Evolutionary conservation across 306 rosid species (phyloP).

Genomic region (Prunus dulcis): DNA sequence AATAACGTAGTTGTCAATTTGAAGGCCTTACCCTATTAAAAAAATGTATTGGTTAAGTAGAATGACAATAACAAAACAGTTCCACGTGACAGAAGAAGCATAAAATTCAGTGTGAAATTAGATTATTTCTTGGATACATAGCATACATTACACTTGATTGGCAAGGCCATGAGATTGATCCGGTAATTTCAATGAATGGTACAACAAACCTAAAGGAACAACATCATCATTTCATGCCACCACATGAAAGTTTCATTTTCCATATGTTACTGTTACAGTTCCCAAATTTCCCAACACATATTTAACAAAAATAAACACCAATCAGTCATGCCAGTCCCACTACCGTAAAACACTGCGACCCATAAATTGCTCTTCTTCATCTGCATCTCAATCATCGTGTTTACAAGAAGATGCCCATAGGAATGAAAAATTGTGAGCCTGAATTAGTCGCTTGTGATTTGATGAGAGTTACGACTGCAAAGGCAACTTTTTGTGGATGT

Average conservation of each 20-base stretch:
- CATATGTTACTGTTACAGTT: conserved; percentile 28
- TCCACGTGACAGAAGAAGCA: background rate
- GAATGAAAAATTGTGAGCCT: conserved; percentile 25
- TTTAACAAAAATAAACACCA: conserved; percentile 24
- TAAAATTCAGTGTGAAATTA: background rate
- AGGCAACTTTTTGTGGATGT: conserved; percentile 20
- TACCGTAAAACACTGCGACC: conserved; percentile 6
- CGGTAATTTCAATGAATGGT: conserved; percentile 13
- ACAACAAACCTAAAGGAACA: conserved; percentile 14
- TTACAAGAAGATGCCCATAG: conserved; percentile 21
- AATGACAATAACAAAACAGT: background rate
- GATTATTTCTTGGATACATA: background rate
- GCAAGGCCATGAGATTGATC: background rate
- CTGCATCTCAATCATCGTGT: background rate
- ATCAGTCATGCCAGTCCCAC: conserved; percentile 24
- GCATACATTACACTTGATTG: conserved; percentile 13
- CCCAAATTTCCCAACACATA: conserved; percentile 14
- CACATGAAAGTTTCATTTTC: conserved; percentile 28
- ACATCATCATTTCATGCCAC: conserved; percentile 6
- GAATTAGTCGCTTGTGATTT: conserved; percentile 33
- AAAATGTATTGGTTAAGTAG: too few species aligned
- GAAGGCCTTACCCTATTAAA: too few species aligned
- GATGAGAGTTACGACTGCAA: conserved; percentile 33
- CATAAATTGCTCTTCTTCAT: conserved; percentile 23
- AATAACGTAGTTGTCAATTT: too few species aligned